These are phyloP conservation scores for Nicotiana sylvestris DNA, from an alignment of 257 asterid species.

Conservation along the genomic window DNA sequence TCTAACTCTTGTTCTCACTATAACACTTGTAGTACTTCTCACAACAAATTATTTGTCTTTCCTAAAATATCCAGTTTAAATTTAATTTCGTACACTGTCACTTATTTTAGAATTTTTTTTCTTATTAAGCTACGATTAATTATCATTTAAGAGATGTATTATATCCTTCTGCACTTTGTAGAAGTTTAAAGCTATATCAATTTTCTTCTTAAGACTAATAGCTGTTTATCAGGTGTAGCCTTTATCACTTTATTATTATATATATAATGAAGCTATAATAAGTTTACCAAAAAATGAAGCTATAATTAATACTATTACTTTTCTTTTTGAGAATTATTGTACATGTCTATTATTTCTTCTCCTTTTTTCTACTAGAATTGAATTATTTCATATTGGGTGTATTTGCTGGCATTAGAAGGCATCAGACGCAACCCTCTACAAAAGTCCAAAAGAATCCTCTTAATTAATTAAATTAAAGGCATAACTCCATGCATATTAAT, in stretches of 20 bases:
- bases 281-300: no score
- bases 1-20: not conserved
- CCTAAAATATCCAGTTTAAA: not conserved
- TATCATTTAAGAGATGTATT: not conserved
- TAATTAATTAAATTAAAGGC: no score
- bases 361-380: not conserved
- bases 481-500: not conserved
- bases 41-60: not conserved
- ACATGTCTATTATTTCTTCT: not conserved
- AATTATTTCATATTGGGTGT: not conserved
- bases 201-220: not conserved
- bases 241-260: not conserved
- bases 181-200: not conserved
- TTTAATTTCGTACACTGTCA: not conserved
- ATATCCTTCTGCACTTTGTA: not conserved
- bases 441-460: not conserved
- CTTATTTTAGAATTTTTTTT: not conserved
- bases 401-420: not conserved
- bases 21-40: not conserved
- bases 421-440: not conserved
- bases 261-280: no score
- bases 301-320: not conserved
- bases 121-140: not conserved
- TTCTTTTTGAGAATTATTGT: not conserved
- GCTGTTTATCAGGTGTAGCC: not conserved